Evolutionary conservation across 1,139 yeast species (phyloP).

Genomic region (Cylindricascospora bacillispora): DNA sequence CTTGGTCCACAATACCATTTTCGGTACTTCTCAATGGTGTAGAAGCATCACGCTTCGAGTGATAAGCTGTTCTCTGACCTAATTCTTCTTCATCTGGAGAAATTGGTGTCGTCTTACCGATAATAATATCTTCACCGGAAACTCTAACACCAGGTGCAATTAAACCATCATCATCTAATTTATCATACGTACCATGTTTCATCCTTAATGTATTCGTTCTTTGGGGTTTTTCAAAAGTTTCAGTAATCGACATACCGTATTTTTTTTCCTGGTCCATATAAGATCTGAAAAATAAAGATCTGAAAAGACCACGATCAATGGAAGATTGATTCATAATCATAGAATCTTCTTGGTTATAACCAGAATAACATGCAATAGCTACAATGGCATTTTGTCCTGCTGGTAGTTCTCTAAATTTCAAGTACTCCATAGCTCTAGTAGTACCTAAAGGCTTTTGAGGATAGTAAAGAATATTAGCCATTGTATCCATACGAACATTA

Average conservation of each 20-base stretch:
- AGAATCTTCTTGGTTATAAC: constrained; percentile 99
- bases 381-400: constrained; percentile 99
- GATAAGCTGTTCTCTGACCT: constrained; percentile 97
- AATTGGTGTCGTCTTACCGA: constrained; percentile 97
- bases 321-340: constrained; percentile 99
- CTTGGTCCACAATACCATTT: constrained; percentile 97
- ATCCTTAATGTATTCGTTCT: constrained; percentile 87
- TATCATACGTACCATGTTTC: constrained; percentile 96
- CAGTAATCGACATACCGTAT: constrained; percentile 95
- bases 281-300: constrained; percentile 91
- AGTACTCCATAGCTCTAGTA: constrained; percentile 95
- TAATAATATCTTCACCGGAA: constrained; percentile 95
- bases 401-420: constrained; percentile 94
- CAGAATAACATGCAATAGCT: constrained; percentile 95
- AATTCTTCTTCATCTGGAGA: constrained; percentile 97
- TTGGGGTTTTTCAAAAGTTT: constrained; percentile 91
- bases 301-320: constrained; percentile 89
- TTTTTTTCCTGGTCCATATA: constrained; percentile 98
- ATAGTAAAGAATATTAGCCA: constrained; percentile 94
- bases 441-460: constrained; percentile 99
- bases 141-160: constrained; percentile 98
- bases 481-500: constrained; percentile 96
- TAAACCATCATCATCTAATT: constrained; percentile 94
- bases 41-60: constrained; percentile 96
- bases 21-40: constrained; percentile 95